These are phyloP conservation scores for Begonia fuchsioides DNA, from an alignment of 306 rosid genomes.

Conservation along the genomic window DNA sequence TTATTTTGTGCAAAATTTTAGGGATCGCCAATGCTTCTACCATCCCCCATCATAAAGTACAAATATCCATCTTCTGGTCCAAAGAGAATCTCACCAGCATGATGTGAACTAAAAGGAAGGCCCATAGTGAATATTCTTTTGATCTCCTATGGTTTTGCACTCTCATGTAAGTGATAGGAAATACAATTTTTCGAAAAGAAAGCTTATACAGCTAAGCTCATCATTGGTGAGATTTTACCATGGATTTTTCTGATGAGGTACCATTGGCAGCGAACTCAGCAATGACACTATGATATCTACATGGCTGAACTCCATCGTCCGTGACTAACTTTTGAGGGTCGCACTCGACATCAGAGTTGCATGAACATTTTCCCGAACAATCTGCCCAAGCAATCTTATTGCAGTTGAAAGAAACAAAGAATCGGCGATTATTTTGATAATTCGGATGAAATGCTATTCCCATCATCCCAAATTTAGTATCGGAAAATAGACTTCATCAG, in stretches of 20 bases:
- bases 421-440: conserved; percentile 59
- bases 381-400: conserved; percentile 74
- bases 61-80: conserved; percentile 73
- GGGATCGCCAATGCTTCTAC: conserved; percentile 80
- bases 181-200: background rate
- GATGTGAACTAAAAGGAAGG: conserved; percentile 61
- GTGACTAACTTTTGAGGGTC: conserved; percentile 66
- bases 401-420: conserved; percentile 91
- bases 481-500: conserved; percentile 65
- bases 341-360: conserved; percentile 82
- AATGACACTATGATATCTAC: conserved; percentile 69
- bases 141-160: conserved; percentile 75
- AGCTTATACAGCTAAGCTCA: too few species aligned
- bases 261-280: conserved; percentile 69
- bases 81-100: conserved; percentile 90
- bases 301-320: conserved; percentile 63
- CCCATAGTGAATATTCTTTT: conserved; percentile 95
- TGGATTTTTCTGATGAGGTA: conserved; percentile 44
- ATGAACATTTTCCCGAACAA: conserved; percentile 84
- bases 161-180: conserved; percentile 38
- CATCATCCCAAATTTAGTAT: conserved; percentile 78
- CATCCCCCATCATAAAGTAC: conserved; percentile 88
- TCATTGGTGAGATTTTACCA: conserved; percentile 29
- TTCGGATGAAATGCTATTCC: conserved; percentile 93
- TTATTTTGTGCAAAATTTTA: conserved; percentile 83